Conservation (phyloP, 169 alveolate species). For the Cyclospora cayetanensis region DNA sequence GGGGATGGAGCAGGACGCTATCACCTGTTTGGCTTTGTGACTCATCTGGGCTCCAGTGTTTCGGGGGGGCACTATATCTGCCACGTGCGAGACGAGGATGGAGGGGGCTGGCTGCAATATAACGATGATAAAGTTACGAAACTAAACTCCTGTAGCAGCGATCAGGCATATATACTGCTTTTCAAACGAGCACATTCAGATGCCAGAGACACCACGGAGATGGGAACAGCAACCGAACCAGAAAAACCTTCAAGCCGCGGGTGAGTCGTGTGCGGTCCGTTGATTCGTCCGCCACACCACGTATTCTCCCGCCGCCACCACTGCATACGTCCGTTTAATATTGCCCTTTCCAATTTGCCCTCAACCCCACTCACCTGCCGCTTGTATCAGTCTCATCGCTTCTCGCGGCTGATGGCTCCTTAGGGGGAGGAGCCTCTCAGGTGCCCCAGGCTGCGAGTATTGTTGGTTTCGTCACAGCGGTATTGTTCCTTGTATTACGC, state of each 20-base stretch:
- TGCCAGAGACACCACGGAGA: not conserved
- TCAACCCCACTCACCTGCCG: not conserved
- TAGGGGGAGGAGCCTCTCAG: too few species aligned
- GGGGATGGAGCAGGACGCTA: constrained; percentile 76
- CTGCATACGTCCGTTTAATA: too few species aligned
- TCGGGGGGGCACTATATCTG: constrained; percentile 90
- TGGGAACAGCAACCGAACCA: not conserved
- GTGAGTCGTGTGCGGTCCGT: too few species aligned
- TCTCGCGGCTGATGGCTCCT: too few species aligned
- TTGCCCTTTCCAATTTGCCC: not conserved
- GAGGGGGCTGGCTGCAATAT: constrained; percentile 73
- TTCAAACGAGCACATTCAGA: not conserved
- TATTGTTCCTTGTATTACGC: too few species aligned
- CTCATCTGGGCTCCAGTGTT: constrained; percentile 89
- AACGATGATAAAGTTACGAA: constrained; percentile 68
- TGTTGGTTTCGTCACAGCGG: too few species aligned
- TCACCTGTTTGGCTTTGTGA: constrained; percentile 84
- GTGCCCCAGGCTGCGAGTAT: too few species aligned
- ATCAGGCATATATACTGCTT: constrained; percentile 33
- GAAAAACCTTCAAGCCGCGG: too few species aligned
- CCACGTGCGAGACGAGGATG: constrained; percentile 78
- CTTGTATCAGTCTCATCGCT: not conserved
- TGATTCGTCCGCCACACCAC: too few species aligned
- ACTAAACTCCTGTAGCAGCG: constrained; percentile 21
- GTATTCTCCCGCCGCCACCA: too few species aligned